Evolutionary conservation across 2,329 filamentous ascomycete genomes (phyloP), one percentile per base, ranked within the genome.

Genomic region (Aspergillus aculeatus): DNA sequence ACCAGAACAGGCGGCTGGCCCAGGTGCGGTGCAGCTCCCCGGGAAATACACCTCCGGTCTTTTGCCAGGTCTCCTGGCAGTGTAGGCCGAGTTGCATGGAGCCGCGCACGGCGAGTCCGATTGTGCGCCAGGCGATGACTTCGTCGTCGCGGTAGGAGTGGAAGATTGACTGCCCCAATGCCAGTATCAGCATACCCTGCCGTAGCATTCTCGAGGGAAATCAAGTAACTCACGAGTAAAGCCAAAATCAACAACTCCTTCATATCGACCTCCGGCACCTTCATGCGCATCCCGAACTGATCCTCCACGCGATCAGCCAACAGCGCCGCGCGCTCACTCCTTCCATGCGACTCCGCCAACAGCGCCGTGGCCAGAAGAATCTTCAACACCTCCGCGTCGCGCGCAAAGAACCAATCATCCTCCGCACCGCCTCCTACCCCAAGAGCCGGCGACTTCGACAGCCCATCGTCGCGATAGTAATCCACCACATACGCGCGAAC

Each of bases 351-450:
- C 71, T 96, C 91, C 4, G 91, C 84, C 1, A 89, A 83, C 60
- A 95, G 76, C 0, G 89, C 89, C 62, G 85, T 89, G 62, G 91
- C 92, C 69, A 96, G 80, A 2, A 96, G 82, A 65, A 96, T 84
- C 74, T 96, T 97, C 53, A 96, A 79, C 49, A 90, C 81, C 56
- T 91, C 83, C 0, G 89, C 83, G 61, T 87, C 82, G 16, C 73
- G 68, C 0, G 73, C 73, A 59, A 71, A 73, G 52, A 75, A 75
- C 73, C 73, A 75, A 32, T 73, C 68, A 10, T 73, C 69, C 2
- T 50, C n/a, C 14, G 50, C 21, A 56, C 49, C 21, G 59, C 54
- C 11, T 24, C 44, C 16, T 56, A 49, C 0, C 50, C 41, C 5
- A 6, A 54, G 29, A 11, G 32, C 32, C 4, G 32, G 32, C 4